phyloP scores from a whole-genome alignment of 1,284 basidiomycete genomes.

The Apiotrichum brassicae region DNA sequence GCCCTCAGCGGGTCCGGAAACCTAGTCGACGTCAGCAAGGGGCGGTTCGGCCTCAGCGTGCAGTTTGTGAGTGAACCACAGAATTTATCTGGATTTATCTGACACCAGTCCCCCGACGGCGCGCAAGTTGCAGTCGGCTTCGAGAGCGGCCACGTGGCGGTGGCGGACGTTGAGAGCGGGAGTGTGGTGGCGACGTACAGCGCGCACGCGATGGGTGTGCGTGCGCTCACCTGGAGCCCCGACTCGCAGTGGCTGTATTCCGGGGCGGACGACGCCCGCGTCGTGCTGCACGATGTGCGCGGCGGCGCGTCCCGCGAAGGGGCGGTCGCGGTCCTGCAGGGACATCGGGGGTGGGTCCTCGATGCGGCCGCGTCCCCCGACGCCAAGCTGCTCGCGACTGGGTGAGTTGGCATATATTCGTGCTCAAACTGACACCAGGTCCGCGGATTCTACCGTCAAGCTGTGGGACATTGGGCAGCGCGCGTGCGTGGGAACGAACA shows the following conservation, averaged over 20 bases:
- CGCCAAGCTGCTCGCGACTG: constrained; percentile 65
- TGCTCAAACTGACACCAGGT: constrained; percentile 48
- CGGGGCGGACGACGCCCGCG: constrained; percentile 78
- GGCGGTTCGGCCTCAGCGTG: constrained; percentile 74
- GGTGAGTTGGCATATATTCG: constrained; percentile 51
- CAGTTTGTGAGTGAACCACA: constrained; percentile 57
- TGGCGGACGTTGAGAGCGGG: constrained; percentile 66
- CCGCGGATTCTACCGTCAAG: constrained; percentile 76
- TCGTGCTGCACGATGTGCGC: constrained; percentile 74
- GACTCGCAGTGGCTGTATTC: constrained; percentile 71
- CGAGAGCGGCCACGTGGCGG: constrained; percentile 71
- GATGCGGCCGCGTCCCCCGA: constrained; percentile 72
- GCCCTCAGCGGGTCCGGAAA: constrained; percentile 53
- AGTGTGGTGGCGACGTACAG: constrained; percentile 63
- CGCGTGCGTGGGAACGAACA: constrained; percentile 66
- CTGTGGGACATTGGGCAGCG: constrained; percentile 79
- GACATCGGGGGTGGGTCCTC: constrained; percentile 81
- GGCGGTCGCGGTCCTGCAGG: constrained; percentile 70
- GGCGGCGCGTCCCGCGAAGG: constrained; percentile 51
- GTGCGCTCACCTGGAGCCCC: constrained; percentile 73
- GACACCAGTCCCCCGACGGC: constrained; percentile 72
- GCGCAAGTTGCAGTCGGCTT: constrained; percentile 66
- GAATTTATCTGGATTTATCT: not conserved
- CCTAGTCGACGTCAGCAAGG: constrained; percentile 59
- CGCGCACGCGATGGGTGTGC: constrained; percentile 77